A percentile compares a stretch with the other conserved stretches of the same genome.
These are phyloP conservation scores for Albizia julibrissin DNA, from an alignment of 306 rosid species.

Conservation along the genomic window DNA sequence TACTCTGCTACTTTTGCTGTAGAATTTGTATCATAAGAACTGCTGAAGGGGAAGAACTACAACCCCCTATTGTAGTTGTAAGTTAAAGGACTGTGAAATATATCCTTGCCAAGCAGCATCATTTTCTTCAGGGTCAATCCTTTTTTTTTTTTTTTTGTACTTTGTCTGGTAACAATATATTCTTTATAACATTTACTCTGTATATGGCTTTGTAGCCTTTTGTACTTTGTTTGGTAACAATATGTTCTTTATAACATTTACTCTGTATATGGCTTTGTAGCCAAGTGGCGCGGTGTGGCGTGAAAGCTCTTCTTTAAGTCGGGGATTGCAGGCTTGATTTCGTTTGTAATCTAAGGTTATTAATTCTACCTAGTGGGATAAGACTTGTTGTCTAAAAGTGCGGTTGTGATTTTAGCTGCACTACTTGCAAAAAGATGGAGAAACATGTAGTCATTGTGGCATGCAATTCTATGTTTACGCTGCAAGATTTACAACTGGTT, in stretches of 20 bases:
- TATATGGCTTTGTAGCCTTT: too few relatives aligned
- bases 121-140: constrained; percentile 35
- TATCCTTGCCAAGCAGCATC: constrained; percentile 43
- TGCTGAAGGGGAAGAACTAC: constrained; percentile 37
- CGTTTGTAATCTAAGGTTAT: too few relatives aligned
- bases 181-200: background rate
- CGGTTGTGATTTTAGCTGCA: background rate
- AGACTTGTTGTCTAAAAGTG: background rate
- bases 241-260: background rate
- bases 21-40: constrained; percentile 59
- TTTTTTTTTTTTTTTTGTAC: too few relatives aligned
- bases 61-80: constrained; percentile 44
- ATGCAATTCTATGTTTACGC: background rate
- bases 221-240: background rate
- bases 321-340: too few relatives aligned
- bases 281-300: too few relatives aligned
- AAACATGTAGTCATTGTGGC: background rate
- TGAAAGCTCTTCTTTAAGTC: too few relatives aligned
- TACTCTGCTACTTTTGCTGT: constrained; percentile 41
- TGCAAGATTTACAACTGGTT: background rate
- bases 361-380: too few relatives aligned
- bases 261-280: background rate
- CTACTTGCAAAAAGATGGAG: background rate
- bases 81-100: constrained; percentile 58
- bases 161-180: background rate